phyloP scores from a whole-genome alignment of 306 rosid genomes.

The Pyrus pyrifolia region DNA sequence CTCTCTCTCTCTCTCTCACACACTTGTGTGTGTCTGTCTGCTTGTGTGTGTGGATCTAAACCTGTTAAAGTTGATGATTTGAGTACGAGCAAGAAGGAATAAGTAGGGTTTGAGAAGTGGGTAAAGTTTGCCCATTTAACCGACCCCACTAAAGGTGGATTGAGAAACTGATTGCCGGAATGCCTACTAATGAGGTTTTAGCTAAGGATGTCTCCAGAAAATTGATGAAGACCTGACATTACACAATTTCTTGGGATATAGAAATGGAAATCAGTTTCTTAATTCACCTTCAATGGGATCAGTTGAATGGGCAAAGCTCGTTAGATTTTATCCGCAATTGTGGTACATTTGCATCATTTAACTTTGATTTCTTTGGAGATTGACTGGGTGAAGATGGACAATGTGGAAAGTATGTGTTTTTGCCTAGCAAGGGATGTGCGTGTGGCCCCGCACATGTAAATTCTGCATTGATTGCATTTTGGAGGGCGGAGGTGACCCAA shows the following conservation, averaged over 20 bases:
- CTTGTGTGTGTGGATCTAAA: constrained; percentile 1
- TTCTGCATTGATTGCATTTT: constrained; percentile 15
- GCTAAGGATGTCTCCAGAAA: not conserved
- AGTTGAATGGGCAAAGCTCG: not conserved
- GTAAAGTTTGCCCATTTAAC: constrained; percentile 16
- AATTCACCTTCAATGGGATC: too few species aligned
- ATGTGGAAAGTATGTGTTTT: not conserved
- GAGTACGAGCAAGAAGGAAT: constrained; percentile 12
- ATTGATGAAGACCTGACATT: not conserved
- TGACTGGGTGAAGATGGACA: not conserved
- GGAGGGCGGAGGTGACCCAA: constrained; percentile 18
- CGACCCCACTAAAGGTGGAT: constrained; percentile 4
- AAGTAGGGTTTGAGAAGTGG: constrained; percentile 26
- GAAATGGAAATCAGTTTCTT: not conserved
- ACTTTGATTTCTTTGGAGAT: not conserved
- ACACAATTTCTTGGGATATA: constrained; percentile 6
- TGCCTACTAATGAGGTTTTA: not conserved
- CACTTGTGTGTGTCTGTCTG: not conserved
- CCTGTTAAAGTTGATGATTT: not conserved
- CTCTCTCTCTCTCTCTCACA: constrained; percentile 2
- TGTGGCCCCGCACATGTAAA: not conserved
- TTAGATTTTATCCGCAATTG: not conserved
- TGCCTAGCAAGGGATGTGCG: not conserved
- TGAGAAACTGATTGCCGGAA: not conserved
- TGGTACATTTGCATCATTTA: not conserved